Conservation (phyloP, 805 yeast species). For the Ogataea kodamae region DNA sequence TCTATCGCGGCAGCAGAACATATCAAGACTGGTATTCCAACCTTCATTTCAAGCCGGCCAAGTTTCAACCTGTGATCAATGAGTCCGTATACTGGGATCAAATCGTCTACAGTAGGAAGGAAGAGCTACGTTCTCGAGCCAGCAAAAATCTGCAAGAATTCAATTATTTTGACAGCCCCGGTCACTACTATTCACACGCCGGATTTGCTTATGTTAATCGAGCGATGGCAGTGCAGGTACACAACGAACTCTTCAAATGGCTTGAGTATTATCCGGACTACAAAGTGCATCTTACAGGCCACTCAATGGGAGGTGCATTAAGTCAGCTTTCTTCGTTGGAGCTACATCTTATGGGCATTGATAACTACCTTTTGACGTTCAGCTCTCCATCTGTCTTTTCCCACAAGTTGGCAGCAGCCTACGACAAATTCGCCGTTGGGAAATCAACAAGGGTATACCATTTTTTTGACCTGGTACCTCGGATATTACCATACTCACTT, state of each 20-base stretch:
- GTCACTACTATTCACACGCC: conserved; percentile 17
- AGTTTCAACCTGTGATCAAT: conserved; percentile 9
- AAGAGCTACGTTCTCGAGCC: conserved; percentile 1
- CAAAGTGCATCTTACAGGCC: conserved; percentile 41
- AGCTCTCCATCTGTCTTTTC: conserved; percentile 23
- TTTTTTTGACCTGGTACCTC: conserved; percentile 19
- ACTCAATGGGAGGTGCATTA: conserved; percentile 59
- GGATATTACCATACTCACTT: conserved; percentile 15
- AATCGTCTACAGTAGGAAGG: conserved; percentile 2
- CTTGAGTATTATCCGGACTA: conserved; percentile 14
- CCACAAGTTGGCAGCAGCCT: conserved; percentile 11
- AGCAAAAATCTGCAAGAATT: conserved; percentile 4
- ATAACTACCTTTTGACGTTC: conserved; percentile 14
- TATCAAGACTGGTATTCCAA: conserved; percentile 21
- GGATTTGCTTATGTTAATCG: conserved; percentile 18
- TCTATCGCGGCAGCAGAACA: conserved; percentile 21
- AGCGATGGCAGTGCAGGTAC: conserved; percentile 11
- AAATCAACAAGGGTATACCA: conserved; percentile 18
- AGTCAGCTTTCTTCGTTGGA: conserved; percentile 63
- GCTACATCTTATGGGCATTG: conserved; percentile 46
- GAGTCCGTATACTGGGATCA: conserved; percentile 9
- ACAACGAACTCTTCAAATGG: conserved; percentile 15
- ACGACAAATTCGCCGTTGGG: conserved; percentile 6
- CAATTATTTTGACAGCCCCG: conserved; percentile 6
- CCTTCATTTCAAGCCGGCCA: conserved; percentile 14